phyloP scores from a whole-genome alignment of 208 protist genomes.

The Acanthamoeba healyi region DNA sequence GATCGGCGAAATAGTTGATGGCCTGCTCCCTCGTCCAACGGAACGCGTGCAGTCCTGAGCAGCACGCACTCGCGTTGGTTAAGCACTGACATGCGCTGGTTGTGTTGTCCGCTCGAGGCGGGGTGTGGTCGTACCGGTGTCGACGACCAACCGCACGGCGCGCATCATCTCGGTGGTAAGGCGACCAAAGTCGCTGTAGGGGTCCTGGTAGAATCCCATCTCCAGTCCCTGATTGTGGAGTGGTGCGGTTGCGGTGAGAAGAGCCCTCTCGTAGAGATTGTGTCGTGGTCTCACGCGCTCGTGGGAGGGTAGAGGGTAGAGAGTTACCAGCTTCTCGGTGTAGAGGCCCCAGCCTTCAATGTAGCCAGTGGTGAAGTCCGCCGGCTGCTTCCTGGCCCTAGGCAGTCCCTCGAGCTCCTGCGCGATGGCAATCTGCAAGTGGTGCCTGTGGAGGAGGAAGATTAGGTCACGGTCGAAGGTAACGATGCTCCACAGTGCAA shows the following conservation, averaged over 20 bases:
- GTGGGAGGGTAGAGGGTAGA: neutral
- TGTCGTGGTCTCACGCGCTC: no score
- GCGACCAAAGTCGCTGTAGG: constrained; percentile 60
- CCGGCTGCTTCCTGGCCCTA: neutral
- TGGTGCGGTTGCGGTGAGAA: no score
- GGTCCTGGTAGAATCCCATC: constrained; percentile 40
- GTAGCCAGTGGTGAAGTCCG: constrained; percentile 70
- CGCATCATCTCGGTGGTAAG: constrained; percentile 58
- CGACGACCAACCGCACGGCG: constrained; percentile 68
- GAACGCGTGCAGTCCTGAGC: constrained; percentile 61
- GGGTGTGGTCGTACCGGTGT: constrained; percentile 60
- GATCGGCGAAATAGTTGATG: constrained; percentile 74
- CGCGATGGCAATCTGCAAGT: constrained; percentile 53
- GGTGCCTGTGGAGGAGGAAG: neutral
- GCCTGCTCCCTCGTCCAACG: constrained; percentile 76
- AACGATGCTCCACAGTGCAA: no score
- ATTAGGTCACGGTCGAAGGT: no score
- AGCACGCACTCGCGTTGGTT: no score
- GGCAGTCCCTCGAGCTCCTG: constrained; percentile 61
- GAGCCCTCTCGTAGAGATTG: no score
- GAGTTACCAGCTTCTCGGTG: constrained; percentile 6
- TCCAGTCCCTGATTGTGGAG: neutral
- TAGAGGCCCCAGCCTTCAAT: constrained; percentile 80
- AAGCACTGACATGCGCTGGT: neutral
- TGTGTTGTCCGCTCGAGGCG: no score